Base-by-base conservation (phyloP, 2,329 filamentous ascomycete genomes). In the Metarhizium sp. region DNA sequence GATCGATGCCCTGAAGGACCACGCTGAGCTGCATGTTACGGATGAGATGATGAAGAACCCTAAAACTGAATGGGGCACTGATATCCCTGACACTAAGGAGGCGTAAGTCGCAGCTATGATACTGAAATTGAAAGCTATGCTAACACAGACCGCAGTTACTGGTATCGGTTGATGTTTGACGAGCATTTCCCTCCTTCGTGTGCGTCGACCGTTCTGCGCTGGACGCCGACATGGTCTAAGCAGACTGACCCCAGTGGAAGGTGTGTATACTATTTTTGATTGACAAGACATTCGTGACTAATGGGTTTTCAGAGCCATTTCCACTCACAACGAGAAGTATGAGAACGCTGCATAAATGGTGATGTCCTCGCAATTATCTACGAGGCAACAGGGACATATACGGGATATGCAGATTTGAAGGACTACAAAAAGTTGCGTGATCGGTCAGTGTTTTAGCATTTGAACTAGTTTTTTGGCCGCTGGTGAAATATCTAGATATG, bases 31-130 rank as follows among this genome's bases (percentile, higher is more conserved):
- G 61, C 84, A 94, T 56, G 87, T 99, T 55, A 95, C 89, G 18
- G 92, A 99, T 68, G 92, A 97, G 79, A 92, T 95, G 85, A 90
- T 97, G 88, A 91, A 92, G 80, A 92, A 95, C 82, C 92, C 94
- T 60, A 96, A 96, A 81, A 83, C 90, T 13, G 90, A 96, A 73
- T 99, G 95, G 95, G 92, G 91, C 52, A 75, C 76, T 66, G 95
- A 99, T 68, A 83, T 96, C 59, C 95, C 94, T 10, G 92, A 96
- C 68, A 92, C 87, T 67, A 99, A 99, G 82, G 94, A 99, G 76
- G 94, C 91, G 75, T 92, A 84, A 64, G 84, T 62, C 18, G 30
- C 30, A 56, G 56, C 34, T 46, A 14, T 34, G 25, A 4, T n/a
- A 14, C 11, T 30, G 10, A n/a, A 14, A 32, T 30, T 6, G 14